Conservation (phyloP, 192 early-diverging fungal species). For the Backusella macrospora region DNA sequence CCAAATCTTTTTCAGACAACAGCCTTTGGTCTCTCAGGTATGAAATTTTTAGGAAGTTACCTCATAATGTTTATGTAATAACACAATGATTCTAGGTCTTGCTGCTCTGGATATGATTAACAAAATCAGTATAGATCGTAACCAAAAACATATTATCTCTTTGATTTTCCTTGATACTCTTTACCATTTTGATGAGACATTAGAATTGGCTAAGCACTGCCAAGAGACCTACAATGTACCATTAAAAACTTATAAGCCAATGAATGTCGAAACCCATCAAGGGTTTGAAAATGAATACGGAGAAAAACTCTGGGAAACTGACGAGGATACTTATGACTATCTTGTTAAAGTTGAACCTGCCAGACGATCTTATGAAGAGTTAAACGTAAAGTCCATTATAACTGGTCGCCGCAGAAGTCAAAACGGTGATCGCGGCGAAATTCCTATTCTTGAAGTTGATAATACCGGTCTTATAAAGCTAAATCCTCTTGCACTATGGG, state of each 20-base stretch:
- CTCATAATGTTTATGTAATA: neutral
- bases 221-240: slow-evolving; percentile 69
- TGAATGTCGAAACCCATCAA: slow-evolving; percentile 54
- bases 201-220: slow-evolving; percentile 72
- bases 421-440: slow-evolving; percentile 73
- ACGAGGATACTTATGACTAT: slow-evolving; percentile 84
- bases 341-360: slow-evolving; percentile 94
- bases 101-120: slow-evolving; percentile 86
- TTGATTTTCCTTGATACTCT: slow-evolving; percentile 95
- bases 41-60: neutral
- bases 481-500: slow-evolving; percentile 92
- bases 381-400: slow-evolving; percentile 75
- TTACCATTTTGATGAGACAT: slow-evolving; percentile 93
- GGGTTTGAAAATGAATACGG: slow-evolving; percentile 80
- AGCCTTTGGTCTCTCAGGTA: slow-evolving; percentile 87
- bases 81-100: slow-evolving; percentile 46
- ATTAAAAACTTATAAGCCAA: slow-evolving; percentile 75
- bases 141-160: slow-evolving; percentile 60
- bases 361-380: slow-evolving; percentile 78
- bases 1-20: slow-evolving; percentile 89
- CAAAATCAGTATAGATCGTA: slow-evolving; percentile 60
- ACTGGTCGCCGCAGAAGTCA: slow-evolving; percentile 90
- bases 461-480: slow-evolving; percentile 83
- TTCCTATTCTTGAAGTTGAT: slow-evolving; percentile 85
- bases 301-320: slow-evolving; percentile 80